Base-by-base conservation (phyloP, 1,284 basidiomycete genomes). In the Sphagnurus paluster region DNA sequence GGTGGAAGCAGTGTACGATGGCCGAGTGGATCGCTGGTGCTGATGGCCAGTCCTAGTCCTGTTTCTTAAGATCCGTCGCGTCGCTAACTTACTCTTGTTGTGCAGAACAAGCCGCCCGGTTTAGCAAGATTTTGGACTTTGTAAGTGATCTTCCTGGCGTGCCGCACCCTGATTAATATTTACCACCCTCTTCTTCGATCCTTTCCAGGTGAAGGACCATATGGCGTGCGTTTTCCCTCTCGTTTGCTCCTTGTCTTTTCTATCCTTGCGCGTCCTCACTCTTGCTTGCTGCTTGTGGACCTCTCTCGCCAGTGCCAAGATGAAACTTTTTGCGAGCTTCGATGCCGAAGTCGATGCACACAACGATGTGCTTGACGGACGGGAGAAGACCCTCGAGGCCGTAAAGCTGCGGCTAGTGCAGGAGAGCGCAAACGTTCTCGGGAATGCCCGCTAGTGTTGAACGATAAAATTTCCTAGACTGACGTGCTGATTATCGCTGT, bases 11-110 rank as follows among this genome's bases (percentile, higher is more conserved):
- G 4, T 69, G 66, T 43, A 59, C 61, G 2, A 57, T 67, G 52
- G 63, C 64, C n/a, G 69, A 71, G 32, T 71, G 70, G 70, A 48
- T 61, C 13, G 59, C 66, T 28, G 70, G 69, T 8, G 65, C 63
- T 8, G 61, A 68, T 40, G 69, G 70, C 71, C 36, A 5, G 50
- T 42, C 17, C n/a, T n/a, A n/a, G 20, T 11, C 35, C 34, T 36
- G 36, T 17, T 21, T 29, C 23, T 17, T 23, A 25, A 44, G 8
- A 16, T 44, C 17, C 13, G 25, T 28, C 14, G n/a, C n/a, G 26
- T 9, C 32, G 28, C 16, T 39, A 46, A 37, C n/a, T 25, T 5
- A n/a, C 10, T 17, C 29, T 24, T 25, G n/a, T 41, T 26, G 4
- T 36, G 5, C 45, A 70, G 68, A 67, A 52, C 62, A 69, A 42